Conservation (phyloP, 129 eudicot species). For the Flaveria sonorensis region DNA sequence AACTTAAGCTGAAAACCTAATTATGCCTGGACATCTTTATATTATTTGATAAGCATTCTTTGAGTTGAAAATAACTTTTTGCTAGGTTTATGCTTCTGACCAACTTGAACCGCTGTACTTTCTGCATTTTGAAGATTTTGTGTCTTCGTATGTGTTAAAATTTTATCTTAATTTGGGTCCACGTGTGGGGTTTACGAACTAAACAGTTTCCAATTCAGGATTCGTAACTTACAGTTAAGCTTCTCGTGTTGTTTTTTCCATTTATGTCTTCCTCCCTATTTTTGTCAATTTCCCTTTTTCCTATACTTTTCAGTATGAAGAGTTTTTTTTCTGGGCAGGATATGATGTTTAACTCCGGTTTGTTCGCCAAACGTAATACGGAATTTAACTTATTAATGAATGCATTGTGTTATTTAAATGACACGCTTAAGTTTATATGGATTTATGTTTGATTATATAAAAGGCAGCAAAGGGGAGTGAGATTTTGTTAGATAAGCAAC, state of each 20-base stretch:
- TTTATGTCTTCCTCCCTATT: background rate
- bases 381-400: background rate
- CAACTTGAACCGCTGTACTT: constrained; percentile 10
- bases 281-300: background rate
- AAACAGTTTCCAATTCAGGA: background rate
- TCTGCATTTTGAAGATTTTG: constrained; percentile 17
- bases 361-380: background rate
- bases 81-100: constrained; percentile 2
- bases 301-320: background rate
- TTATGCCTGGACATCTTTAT: constrained; percentile 1
- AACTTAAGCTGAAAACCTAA: constrained; percentile 2
- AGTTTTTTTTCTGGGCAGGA: background rate
- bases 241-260: background rate
- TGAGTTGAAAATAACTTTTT: background rate
- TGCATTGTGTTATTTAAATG: background rate
- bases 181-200: background rate
- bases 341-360: constrained; percentile 9
- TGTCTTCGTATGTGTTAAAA: background rate
- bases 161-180: background rate
- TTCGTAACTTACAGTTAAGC: background rate
- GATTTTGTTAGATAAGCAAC: constrained; percentile 19
- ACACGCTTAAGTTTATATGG: background rate
- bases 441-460: background rate
- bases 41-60: constrained; percentile 12
- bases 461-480: background rate